Evolutionary conservation across 176 grass and related monocot species (phyloP).

Genomic region (Musa schizocarpa): DNA sequence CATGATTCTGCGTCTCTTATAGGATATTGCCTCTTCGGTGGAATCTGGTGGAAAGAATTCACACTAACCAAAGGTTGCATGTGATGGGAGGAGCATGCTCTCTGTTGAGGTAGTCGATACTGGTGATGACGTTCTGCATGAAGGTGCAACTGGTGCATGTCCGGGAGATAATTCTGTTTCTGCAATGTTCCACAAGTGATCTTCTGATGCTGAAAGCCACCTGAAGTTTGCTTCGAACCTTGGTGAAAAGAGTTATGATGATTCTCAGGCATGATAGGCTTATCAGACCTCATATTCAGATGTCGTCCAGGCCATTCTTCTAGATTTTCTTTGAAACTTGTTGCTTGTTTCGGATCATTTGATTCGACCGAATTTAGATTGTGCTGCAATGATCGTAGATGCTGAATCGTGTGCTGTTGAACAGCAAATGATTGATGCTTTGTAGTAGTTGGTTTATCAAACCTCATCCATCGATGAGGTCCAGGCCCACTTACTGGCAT

Average conservation of each 20-base stretch:
- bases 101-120: not conserved
- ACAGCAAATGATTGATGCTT: not conserved
- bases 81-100: too few relatives aligned
- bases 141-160: not conserved
- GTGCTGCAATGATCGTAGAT: not conserved
- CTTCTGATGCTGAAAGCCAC: too few relatives aligned
- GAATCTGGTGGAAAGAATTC: not conserved
- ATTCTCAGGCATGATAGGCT: not conserved
- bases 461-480: not conserved
- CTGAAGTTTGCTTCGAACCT: not conserved
- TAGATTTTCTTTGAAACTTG: not conserved
- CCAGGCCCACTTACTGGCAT: not conserved
- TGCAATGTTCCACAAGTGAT: too few relatives aligned
- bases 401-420: not conserved
- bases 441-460: not conserved
- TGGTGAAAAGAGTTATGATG: not conserved
- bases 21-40: not conserved
- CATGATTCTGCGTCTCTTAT: constrained; percentile 3
- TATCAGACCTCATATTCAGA: not conserved
- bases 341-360: not conserved
- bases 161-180: not conserved
- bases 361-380: not conserved
- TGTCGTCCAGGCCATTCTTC: not conserved
- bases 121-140: not conserved
- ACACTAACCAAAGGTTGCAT: not conserved